These are phyloP conservation scores for Beauveria varroae DNA, from an alignment of 2,329 filamentous ascomycete species.

Conservation along the genomic window DNA sequence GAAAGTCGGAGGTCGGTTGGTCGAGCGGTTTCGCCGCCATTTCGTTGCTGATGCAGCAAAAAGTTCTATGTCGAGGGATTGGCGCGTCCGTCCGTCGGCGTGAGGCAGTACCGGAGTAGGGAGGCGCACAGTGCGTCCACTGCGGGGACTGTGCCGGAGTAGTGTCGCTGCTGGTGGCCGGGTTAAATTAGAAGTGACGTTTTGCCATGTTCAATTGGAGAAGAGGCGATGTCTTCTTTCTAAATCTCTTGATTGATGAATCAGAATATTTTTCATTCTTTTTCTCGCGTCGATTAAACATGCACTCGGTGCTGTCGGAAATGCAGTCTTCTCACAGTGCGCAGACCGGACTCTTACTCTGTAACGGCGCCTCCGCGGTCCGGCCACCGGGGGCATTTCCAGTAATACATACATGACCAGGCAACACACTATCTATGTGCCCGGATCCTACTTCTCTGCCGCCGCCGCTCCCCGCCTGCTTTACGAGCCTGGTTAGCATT, in stretches of 20 bases:
- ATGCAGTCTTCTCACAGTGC: neutral
- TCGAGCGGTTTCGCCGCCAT: neutral
- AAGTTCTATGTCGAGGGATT: neutral
- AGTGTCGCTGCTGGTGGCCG: neutral
- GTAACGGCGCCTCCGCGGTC: conserved; percentile 1
- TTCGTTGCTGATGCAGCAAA: neutral
- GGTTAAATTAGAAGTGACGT: neutral
- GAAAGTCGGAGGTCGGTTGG: neutral
- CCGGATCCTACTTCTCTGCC: neutral
- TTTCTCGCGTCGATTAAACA: no score
- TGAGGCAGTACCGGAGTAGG: conserved; percentile 1
- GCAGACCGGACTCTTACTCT: neutral
- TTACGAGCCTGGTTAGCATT: neutral
- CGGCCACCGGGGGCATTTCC: conserved; percentile 7
- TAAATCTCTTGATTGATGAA: no score
- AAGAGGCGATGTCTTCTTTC: no score
- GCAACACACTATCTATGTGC: neutral
- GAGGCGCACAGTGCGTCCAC: neutral
- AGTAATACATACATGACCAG: neutral
- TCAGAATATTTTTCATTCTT: no score
- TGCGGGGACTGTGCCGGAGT: conserved; percentile 4
- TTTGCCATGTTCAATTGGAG: neutral
- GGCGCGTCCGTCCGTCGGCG: neutral
- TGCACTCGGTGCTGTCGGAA: no score
- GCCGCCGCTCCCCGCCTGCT: neutral